Base-by-base conservation (phyloP, 768 basidiomycete species). In the Ramaria sp. region DNA sequence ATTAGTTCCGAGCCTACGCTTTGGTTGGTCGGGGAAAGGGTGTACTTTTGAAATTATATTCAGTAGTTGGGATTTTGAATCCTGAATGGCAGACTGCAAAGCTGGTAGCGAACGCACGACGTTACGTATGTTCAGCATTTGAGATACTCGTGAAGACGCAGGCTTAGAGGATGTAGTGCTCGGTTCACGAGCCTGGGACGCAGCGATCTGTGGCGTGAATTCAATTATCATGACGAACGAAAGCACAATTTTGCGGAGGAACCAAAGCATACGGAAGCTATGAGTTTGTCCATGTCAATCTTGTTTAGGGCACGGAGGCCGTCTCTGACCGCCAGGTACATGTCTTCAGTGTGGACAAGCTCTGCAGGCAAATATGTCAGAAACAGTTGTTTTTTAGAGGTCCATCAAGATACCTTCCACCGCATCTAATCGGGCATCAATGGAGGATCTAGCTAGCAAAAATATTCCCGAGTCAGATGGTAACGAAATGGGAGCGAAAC, bases 261-360 rank as follows among this genome's bases (percentile, higher is more conserved):
- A 13, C 15, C 42, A 13, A 16, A 18, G 59, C 73, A 56, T 61
- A 84, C 87, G 25, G 78, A 78, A 45, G 77, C 80, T 34, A 91
- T 85, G 6, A 96, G 69, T 63, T 87, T 93, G 66, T 97, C 94
- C 25, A 95, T 77, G 61, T 98, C 95, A 65, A 88, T 73, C 62
- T 86, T 85, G 64, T 87, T 82, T 51, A 92, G 67, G 1, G 73
- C 66, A 64, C 81, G 84, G 43, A 94, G 71, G 0, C 82, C 85
- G 57, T 80, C 77, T 51, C 82, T 76, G 43, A 88, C 70, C 30
- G 81, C 76, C 3, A 73, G 79, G 61, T 85, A 91, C 32, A 72
- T 73, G 50, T 88, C 85, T 67, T 93, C 90, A 4, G 75, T 76
- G 51, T 85, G 77, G 22, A 92, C 74, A 0, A 96, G 69, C 58